These are phyloP conservation scores for Heliosperma pusillum DNA, from an alignment of 148 eudicot genomes.

Conservation along the genomic window DNA sequence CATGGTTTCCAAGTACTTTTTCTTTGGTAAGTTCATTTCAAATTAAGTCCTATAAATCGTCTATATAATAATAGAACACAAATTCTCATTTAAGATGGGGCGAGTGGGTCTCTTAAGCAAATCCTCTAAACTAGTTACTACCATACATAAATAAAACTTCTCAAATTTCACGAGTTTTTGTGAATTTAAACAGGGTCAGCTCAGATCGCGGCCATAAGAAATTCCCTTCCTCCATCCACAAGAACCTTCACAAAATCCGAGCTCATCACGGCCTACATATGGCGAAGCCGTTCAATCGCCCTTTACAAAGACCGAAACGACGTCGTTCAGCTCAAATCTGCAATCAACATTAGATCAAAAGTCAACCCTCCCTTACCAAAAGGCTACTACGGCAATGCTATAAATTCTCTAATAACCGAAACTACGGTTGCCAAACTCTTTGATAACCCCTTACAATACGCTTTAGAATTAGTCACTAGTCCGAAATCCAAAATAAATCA, in stretches of 20 bases:
- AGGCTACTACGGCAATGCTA: constrained; percentile 44
- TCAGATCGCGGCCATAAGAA: constrained; percentile 9
- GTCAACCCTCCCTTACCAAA: constrained; percentile 28
- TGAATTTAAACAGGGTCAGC: constrained; percentile 8
- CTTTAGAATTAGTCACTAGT: constrained; percentile 35
- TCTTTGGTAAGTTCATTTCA: constrained; percentile 15
- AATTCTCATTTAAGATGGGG: no score
- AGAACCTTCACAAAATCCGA: not conserved
- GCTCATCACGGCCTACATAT: constrained; percentile 30
- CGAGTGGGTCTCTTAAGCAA: no score
- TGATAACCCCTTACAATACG: constrained; percentile 31
- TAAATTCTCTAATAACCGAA: constrained; percentile 15
- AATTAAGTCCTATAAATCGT: no score
- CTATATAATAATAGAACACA: no score
- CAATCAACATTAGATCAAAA: constrained; percentile 13
- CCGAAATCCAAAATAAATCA: constrained; percentile 31
- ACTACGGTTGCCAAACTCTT: constrained; percentile 26
- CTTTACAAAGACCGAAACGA: constrained; percentile 27
- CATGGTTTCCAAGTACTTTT: constrained; percentile 26
- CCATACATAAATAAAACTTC: no score
- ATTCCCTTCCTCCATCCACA: constrained; percentile 7
- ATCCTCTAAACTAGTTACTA: no score
- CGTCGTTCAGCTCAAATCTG: constrained; percentile 18
- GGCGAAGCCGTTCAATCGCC: constrained; percentile 42
- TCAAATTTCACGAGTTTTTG: no score